phyloP scores from a whole-genome alignment of 495 filamentous ascomycete species.

The Penicilliopsis zonata region DNA sequence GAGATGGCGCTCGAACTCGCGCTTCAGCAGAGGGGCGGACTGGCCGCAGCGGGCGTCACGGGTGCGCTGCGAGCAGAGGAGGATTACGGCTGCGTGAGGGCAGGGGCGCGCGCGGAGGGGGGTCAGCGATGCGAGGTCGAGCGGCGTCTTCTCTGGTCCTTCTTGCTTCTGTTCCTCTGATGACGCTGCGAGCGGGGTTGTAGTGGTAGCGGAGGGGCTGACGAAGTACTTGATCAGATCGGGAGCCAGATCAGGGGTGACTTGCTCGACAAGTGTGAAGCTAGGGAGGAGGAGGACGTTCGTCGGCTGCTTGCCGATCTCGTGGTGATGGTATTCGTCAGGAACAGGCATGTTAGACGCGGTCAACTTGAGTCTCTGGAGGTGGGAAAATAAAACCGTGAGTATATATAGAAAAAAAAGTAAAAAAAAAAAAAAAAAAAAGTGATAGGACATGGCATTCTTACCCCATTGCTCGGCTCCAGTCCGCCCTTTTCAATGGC shows the following conservation, averaged over 20 bases:
- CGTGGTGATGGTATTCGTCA: conserved; percentile 39
- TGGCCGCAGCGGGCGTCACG: conserved; percentile 93
- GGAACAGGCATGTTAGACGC: conserved; percentile 87
- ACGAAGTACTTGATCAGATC: conserved; percentile 62
- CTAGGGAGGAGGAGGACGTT: conserved; percentile 78
- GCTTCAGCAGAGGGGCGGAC: conserved; percentile 71
- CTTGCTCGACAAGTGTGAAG: conserved; percentile 76
- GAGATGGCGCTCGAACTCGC: conserved; percentile 84
- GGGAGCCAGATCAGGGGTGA: conserved; percentile 63
- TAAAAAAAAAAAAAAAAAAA: not conserved
- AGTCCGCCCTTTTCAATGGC: conserved; percentile 56
- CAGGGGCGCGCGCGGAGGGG: conserved; percentile 56
- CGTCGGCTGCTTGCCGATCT: conserved; percentile 54
- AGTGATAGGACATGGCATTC: too few species aligned
- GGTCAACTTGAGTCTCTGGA: conserved; percentile 74
- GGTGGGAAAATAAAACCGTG: not conserved
- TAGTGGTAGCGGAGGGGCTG: conserved; percentile 61
- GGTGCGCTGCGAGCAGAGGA: conserved; percentile 86
- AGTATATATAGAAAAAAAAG: not conserved
- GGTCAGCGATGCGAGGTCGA: conserved; percentile 22
- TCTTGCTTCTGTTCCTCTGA: conserved; percentile 3
- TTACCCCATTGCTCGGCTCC: conserved; percentile 65
- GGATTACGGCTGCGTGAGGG: conserved; percentile 75
- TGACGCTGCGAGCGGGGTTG: conserved; percentile 44
- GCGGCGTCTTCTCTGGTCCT: conserved; percentile 3